phyloP scores from a whole-genome alignment of 2,329 filamentous ascomycete species.

The Lasiodiplodia citricola region DNA sequence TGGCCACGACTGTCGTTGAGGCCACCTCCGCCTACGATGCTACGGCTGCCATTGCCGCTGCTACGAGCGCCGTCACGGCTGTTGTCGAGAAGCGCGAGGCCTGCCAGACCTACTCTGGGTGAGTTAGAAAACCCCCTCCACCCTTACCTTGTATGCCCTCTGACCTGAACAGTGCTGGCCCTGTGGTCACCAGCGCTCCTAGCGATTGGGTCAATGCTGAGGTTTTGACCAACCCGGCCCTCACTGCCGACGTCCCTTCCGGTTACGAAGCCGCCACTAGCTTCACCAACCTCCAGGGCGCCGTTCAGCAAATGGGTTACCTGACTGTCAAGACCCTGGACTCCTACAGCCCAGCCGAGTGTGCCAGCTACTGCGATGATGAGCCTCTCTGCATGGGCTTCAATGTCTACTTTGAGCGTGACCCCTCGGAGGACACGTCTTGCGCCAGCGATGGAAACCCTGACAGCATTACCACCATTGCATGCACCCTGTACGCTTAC shows the following conservation, averaged over 20 bases:
- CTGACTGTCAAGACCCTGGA: conserved; percentile 21
- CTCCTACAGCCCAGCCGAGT: conserved; percentile 27
- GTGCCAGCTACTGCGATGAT: conserved; percentile 28
- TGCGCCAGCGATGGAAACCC: conserved; percentile 3
- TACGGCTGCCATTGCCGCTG: conserved; percentile 13
- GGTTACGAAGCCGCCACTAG: conserved; percentile 25
- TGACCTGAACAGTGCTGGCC: conserved; percentile 5
- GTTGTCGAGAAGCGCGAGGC: conserved; percentile 15
- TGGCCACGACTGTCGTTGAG: conserved; percentile 3
- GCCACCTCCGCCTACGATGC: conserved; percentile 18
- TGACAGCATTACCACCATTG: conserved; percentile 33
- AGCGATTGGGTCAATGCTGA: conserved; percentile 10
- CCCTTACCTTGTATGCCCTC: neutral
- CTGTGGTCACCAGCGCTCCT: conserved; percentile 3
- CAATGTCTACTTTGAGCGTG: conserved; percentile 34
- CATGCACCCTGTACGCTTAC: conserved; percentile 39
- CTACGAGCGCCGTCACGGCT: conserved; percentile 12
- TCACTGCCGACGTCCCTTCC: conserved; percentile 13
- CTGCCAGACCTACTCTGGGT: conserved; percentile 20
- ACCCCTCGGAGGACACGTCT: conserved; percentile 24
- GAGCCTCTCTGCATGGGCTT: conserved; percentile 31
- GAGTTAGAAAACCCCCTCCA: neutral
- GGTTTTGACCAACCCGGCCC: neutral
- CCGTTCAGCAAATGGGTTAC: conserved; percentile 30
- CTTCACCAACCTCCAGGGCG: conserved; percentile 24